These are phyloP conservation scores for Torulaspora quercuum DNA, from an alignment of 805 yeast species.

Conservation along the genomic window DNA sequence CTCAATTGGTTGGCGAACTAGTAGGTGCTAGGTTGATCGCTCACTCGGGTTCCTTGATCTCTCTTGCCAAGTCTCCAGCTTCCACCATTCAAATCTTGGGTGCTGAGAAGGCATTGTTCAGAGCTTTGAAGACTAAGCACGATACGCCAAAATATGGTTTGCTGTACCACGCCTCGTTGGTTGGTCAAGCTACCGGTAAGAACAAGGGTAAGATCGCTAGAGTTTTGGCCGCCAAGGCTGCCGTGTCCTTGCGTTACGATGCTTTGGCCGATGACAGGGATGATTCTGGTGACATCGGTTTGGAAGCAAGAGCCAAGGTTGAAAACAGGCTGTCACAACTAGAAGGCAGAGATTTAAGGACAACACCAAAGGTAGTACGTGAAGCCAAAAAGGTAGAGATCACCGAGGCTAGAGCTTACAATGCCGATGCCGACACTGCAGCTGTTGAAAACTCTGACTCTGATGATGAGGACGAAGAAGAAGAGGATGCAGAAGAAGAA, in stretches of 20 bases:
- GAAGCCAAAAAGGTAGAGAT: conserved; percentile 84
- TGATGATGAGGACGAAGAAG: conserved; percentile 40
- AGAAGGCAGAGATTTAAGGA: conserved; percentile 95
- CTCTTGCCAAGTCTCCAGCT: conserved; percentile 97
- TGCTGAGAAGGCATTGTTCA: conserved; percentile 97
- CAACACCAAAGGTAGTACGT: conserved; percentile 77
- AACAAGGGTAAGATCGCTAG: conserved; percentile 99
- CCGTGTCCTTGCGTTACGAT: conserved; percentile 94
- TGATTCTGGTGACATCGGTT: conserved; percentile 91
- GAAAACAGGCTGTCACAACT: conserved; percentile 91
- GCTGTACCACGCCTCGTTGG: conserved; percentile 92
- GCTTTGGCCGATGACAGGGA: conserved; percentile 96
- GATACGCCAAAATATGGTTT: conserved; percentile 98
- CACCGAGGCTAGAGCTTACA: conserved; percentile 81
- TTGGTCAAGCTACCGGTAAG: conserved; percentile 97
- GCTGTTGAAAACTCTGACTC: conserved; percentile 35
- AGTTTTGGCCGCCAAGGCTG: conserved; percentile 97
- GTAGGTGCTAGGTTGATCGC: conserved; percentile 98
- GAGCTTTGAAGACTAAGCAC: conserved; percentile 97
- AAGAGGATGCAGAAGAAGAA: conserved; percentile 38
- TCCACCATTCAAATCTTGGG: conserved; percentile 97
- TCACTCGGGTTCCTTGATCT: conserved; percentile 91
- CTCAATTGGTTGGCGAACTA: conserved; percentile 93
- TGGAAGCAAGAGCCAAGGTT: conserved; percentile 86
- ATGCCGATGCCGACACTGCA: conserved; percentile 85